phyloP scores from a whole-genome alignment of 1,284 basidiomycete genomes.

The Anthracocystis panici-leucophaei region DNA sequence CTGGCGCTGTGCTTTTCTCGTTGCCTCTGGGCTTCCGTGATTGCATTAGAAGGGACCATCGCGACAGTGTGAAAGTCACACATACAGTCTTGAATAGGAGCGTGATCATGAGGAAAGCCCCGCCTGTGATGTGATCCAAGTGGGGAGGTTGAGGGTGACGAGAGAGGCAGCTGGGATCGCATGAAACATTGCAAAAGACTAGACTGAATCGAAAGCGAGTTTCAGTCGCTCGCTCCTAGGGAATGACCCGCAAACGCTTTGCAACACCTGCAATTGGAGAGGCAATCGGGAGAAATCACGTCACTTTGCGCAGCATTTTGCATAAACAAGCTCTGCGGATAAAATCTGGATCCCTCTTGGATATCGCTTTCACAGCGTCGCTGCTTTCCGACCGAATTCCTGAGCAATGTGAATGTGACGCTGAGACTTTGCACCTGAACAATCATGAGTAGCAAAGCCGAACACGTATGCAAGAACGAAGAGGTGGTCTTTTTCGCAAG shows the following conservation, averaged over 20 bases:
- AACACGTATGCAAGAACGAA: background rate
- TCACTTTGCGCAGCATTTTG: constrained; percentile 2
- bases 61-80: background rate
- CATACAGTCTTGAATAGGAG: background rate
- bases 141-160: too few species aligned
- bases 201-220: background rate
- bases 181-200: constrained; percentile 10
- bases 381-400: too few species aligned
- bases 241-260: too few species aligned
- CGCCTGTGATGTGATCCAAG: background rate
- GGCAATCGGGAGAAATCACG: background rate
- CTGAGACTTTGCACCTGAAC: too few species aligned
- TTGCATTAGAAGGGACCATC: background rate
- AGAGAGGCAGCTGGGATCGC: constrained; percentile 14
- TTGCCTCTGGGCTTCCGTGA: too few species aligned
- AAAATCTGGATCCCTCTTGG: background rate
- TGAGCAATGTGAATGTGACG: too few species aligned
- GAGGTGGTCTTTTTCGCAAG: background rate
- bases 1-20: too few species aligned
- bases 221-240: too few species aligned
- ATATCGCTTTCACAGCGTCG: background rate
- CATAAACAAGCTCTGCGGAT: background rate
- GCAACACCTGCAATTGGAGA: too few species aligned
- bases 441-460: too few species aligned
- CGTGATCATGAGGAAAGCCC: background rate